phyloP scores from a whole-genome alignment of 352 stramenopile species.

The Thraustochytrium sp. region DNA sequence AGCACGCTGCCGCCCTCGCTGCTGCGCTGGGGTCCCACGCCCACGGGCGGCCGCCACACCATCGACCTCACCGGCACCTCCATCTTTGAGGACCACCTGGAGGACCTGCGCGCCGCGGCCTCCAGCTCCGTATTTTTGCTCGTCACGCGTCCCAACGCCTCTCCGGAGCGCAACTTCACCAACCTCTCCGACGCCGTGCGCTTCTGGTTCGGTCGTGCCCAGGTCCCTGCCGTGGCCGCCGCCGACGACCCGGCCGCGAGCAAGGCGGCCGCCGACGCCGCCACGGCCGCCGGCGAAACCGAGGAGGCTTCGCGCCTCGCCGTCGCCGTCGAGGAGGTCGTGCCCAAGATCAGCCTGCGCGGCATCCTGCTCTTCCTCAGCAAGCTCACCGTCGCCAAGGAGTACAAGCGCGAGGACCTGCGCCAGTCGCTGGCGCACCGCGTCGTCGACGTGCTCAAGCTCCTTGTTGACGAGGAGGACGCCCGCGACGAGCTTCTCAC shows the following conservation, averaged over 20 bases:
- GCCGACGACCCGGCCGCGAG: not conserved
- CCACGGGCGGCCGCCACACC: not conserved
- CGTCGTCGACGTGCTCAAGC: not conserved
- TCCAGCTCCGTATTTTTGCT: not conserved
- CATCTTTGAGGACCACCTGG: not conserved
- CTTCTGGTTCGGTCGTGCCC: not conserved
- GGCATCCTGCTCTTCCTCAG: constrained; percentile 10
- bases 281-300: not conserved
- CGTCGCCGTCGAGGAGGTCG: not conserved
- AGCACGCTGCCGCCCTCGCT: not conserved
- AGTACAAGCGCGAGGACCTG: constrained; percentile 23
- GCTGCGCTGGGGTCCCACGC: not conserved
- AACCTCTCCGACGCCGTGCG: not conserved
- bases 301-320: not conserved
- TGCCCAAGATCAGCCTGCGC: not conserved
- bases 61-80: constrained; percentile 23
- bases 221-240: not conserved
- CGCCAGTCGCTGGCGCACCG: not conserved
- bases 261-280: not conserved
- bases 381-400: constrained; percentile 23
- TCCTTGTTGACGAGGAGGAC: not conserved
- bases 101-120: not conserved
- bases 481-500: not conserved
- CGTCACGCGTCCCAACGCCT: not conserved
- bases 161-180: not conserved